Evolutionary conservation across 345 rosid genomes (phyloP).

Genomic region (Excoecaria agallocha): DNA sequence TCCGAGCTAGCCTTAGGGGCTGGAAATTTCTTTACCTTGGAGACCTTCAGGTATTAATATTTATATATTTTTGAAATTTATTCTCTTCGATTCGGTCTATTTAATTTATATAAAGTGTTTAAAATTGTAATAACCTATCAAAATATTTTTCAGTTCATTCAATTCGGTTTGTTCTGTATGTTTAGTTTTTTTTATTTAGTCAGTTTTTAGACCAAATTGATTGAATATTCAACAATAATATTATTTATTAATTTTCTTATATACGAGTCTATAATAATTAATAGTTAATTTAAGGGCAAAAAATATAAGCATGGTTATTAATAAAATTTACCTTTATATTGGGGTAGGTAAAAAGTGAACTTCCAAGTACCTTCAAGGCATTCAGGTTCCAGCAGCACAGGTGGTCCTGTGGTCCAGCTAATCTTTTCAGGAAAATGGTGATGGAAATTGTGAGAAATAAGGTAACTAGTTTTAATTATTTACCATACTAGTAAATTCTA

Average conservation of each 20-base stretch:
- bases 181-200: too few relatives aligned
- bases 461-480: slow-evolving; percentile 27
- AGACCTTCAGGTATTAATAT: slow-evolving; percentile 39
- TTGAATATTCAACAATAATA: too few relatives aligned
- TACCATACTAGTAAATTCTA: not conserved
- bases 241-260: too few relatives aligned
- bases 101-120: not conserved
- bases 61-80: not conserved
- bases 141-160: too few relatives aligned
- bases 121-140: too few relatives aligned
- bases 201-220: too few relatives aligned
- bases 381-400: slow-evolving; percentile 91
- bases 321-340: too few relatives aligned
- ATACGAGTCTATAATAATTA: too few relatives aligned
- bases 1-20: slow-evolving; percentile 93
- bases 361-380: slow-evolving; percentile 93
- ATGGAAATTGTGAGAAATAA: slow-evolving; percentile 71
- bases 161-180: too few relatives aligned
- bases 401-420: slow-evolving; percentile 99
- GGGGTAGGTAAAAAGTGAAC: slow-evolving; percentile 81
- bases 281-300: too few relatives aligned
- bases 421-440: slow-evolving; percentile 92
- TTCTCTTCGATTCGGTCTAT: too few relatives aligned
- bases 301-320: too few relatives aligned
- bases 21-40: slow-evolving; percentile 91